Conservation (phyloP, 352 stramenopile species). For the Thraustotheca clavata region DNA sequence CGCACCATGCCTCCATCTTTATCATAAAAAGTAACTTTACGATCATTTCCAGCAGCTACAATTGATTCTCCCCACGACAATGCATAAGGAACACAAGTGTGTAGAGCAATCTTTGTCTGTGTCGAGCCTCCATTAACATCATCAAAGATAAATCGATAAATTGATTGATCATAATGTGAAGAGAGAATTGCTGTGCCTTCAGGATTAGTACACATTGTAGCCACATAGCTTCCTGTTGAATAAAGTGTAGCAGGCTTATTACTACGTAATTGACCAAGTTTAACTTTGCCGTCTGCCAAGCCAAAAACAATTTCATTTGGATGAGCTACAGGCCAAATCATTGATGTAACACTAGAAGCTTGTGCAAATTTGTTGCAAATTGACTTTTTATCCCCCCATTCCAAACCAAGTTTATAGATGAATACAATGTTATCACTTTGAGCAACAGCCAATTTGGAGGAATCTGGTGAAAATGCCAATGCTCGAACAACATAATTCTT, state of each 20-base stretch:
- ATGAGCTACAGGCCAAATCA: constrained; percentile 87
- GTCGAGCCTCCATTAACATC: constrained; percentile 66
- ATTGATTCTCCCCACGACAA: constrained; percentile 88
- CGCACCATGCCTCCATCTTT: constrained; percentile 69
- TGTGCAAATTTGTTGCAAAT: constrained; percentile 95
- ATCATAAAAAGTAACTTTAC: constrained; percentile 89
- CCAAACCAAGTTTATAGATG: constrained; percentile 92
- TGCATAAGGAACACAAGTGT: constrained; percentile 85
- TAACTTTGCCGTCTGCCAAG: constrained; percentile 90
- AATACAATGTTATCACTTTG: constrained; percentile 96
- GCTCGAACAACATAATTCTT: constrained; percentile 92
- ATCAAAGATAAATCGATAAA: constrained; percentile 91
- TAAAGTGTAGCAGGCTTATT: constrained; percentile 92
- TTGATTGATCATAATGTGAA: constrained; percentile 86
- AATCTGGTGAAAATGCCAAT: constrained; percentile 90
- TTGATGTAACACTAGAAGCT: constrained; percentile 67
- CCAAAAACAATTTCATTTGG: constrained; percentile 93
- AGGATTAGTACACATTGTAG: constrained; percentile 73
- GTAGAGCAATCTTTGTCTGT: constrained; percentile 82
- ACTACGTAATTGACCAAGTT: constrained; percentile 87
- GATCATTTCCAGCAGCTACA: constrained; percentile 86
- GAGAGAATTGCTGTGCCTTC: constrained; percentile 85
- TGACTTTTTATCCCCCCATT: constrained; percentile 93
- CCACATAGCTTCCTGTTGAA: constrained; percentile 72
- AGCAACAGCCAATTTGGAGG: constrained; percentile 90